phyloP scores from a whole-genome alignment of 345 rosid genomes.

The Eucalyptus viminalis region DNA sequence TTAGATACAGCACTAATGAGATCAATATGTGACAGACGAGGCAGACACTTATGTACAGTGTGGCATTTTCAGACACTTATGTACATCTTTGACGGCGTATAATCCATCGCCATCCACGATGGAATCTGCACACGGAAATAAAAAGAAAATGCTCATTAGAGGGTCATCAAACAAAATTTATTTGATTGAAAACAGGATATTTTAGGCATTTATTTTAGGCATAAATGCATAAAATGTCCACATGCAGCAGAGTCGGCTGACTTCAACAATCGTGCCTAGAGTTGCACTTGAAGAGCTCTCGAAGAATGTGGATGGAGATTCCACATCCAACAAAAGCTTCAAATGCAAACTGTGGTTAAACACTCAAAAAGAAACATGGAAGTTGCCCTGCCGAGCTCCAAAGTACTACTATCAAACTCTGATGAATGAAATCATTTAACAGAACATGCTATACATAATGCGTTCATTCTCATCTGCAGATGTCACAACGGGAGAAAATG shows the following conservation, averaged over 20 bases:
- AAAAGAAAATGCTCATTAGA: neutral
- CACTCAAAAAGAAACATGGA: neutral
- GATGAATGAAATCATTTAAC: neutral
- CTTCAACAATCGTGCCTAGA: neutral
- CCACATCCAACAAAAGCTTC: neutral
- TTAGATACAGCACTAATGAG: neutral
- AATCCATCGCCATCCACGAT: conserved; percentile 71
- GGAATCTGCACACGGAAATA: conserved; percentile 43
- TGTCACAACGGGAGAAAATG: conserved; percentile 81
- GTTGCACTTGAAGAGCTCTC: neutral
- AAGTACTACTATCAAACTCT: neutral
- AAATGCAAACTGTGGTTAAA: neutral
- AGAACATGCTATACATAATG: conserved; percentile 35
- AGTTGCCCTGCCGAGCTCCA: neutral
- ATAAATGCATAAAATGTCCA: neutral
- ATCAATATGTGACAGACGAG: neutral
- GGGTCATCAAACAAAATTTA: neutral
- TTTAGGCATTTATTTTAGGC: neutral
- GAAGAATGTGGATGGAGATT: neutral
- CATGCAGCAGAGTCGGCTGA: neutral
- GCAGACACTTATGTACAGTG: neutral
- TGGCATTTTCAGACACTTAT: neutral
- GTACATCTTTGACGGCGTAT: conserved; percentile 54
- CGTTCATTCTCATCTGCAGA: conserved; percentile 89
- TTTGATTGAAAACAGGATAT: neutral